Percentiles rank a stretch among this genome's conserved stretches.
phyloP scores from a whole-genome alignment of 2,329 filamentous ascomycete genomes.

The Trichoderma pleuroti region DNA sequence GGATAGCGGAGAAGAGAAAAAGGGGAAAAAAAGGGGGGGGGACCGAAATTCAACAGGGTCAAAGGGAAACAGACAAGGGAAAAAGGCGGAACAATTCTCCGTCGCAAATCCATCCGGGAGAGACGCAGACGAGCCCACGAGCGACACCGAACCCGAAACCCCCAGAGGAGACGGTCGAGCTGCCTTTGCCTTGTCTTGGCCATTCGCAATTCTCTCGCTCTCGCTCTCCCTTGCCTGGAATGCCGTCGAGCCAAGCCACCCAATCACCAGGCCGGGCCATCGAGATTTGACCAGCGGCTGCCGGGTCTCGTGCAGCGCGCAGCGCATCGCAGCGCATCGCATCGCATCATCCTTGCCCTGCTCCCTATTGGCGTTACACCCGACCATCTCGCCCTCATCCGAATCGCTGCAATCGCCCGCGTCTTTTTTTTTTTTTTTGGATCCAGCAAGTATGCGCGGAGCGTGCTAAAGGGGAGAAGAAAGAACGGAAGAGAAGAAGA shows the following conservation, averaged over 20 bases:
- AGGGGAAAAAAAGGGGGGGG: too few relatives aligned
- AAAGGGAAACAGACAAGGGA: not conserved
- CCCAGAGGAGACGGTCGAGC: not conserved
- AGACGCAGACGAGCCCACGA: not conserved
- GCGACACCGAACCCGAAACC: not conserved
- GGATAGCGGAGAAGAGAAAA: too few relatives aligned
- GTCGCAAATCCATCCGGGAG: constrained; percentile 1
- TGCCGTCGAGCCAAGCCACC: constrained; percentile 1
- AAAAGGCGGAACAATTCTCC: constrained; percentile 15
- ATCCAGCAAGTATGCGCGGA: not conserved
- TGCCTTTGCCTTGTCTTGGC: not conserved
- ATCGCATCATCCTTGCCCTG: not conserved
- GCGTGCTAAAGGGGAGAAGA: not conserved
- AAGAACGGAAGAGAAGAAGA: not conserved
- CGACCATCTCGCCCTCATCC: constrained; percentile 6
- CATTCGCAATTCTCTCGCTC: not conserved
- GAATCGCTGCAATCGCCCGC: not conserved
- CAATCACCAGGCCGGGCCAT: not conserved
- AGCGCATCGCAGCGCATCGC: too few relatives aligned
- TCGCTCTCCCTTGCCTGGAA: constrained; percentile 8
- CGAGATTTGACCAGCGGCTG: constrained; percentile 9
- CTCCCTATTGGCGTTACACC: constrained; percentile 11
- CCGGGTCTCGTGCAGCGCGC: not conserved
- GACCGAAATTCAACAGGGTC: not conserved
- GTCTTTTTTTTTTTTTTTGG: too few relatives aligned